Evolutionary conservation across 305 asterid genomes (phyloP).

Genomic region (Ajuga reptans): DNA sequence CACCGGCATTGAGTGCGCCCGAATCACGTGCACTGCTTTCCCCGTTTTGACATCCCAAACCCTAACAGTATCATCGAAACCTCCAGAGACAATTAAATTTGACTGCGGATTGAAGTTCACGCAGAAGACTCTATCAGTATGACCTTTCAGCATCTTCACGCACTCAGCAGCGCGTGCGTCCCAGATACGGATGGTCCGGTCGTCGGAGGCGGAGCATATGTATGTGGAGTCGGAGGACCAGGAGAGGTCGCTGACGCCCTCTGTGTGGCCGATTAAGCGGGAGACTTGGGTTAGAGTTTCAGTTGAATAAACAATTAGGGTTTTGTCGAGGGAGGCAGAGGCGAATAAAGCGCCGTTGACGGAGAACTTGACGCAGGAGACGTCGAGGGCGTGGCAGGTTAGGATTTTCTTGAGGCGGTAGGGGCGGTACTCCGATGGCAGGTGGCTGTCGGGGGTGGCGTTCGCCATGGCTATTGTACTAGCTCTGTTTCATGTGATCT

Average conservation of each 20-base stretch:
- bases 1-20: constrained; percentile 70
- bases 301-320: constrained; percentile 68
- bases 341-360: constrained; percentile 68
- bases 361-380: constrained; percentile 71
- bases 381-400: constrained; percentile 47
- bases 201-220: constrained; percentile 95
- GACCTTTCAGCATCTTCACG: constrained; percentile 73
- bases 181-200: constrained; percentile 87
- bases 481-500: neutral
- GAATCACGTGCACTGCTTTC: constrained; percentile 48
- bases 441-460: constrained; percentile 29
- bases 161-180: constrained; percentile 66
- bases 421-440: constrained; percentile 38
- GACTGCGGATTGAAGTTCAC: constrained; percentile 70
- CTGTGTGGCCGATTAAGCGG: constrained; percentile 63
- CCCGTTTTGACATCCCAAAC: constrained; percentile 87
- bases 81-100: constrained; percentile 70
- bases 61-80: constrained; percentile 71
- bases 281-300: constrained; percentile 52
- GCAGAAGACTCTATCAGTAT: constrained; percentile 59
- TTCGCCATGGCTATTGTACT: constrained; percentile 29
- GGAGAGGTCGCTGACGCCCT: constrained; percentile 71
- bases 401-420: constrained; percentile 56
- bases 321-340: constrained; percentile 76
- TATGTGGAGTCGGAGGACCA: constrained; percentile 86